phyloP scores from a whole-genome alignment of 371 early-diverging fungal species.

The Mortierella sp. region DNA sequence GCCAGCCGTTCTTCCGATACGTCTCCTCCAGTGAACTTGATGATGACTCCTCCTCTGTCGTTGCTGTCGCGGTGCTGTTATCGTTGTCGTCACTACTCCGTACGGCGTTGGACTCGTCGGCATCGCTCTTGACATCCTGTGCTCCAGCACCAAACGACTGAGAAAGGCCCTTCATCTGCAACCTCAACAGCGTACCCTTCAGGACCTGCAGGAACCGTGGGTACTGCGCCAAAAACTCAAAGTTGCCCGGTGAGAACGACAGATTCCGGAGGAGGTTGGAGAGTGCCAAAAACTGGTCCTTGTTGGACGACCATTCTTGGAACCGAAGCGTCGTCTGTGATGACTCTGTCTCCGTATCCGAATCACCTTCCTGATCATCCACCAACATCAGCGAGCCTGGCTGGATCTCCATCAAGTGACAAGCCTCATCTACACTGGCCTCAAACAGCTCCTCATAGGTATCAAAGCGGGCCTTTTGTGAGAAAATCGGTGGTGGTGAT shows the following conservation, averaged over 20 bases:
- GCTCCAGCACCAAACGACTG: neutral
- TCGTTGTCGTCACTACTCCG: neutral
- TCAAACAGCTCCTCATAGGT: slow-evolving; percentile 69
- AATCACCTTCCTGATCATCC: slow-evolving; percentile 1
- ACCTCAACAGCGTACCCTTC: slow-evolving; percentile 29
- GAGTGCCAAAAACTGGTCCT: slow-evolving; percentile 49
- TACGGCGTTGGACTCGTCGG: neutral
- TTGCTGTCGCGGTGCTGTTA: neutral
- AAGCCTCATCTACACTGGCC: slow-evolving; percentile 55
- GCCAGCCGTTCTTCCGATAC: slow-evolving; percentile 9
- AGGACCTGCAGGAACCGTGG: slow-evolving; percentile 65
- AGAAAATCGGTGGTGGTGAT: slow-evolving; percentile 15
- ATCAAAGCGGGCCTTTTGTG: slow-evolving; percentile 25
- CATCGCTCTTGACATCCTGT: neutral
- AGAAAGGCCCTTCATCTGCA: slow-evolving; percentile 31
- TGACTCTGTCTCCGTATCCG: slow-evolving; percentile 4
- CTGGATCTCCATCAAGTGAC: slow-evolving; percentile 46
- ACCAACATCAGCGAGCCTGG: neutral
- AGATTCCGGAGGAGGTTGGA: slow-evolving; percentile 74
- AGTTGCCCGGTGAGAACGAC: slow-evolving; percentile 74
- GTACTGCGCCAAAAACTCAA: slow-evolving; percentile 70
- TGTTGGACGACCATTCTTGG: slow-evolving; percentile 37
- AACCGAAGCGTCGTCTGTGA: slow-evolving; percentile 4
- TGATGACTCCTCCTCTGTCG: neutral
- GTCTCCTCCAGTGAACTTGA: neutral